Conservation (phyloP, 2,329 filamentous ascomycete genomes). For the Didymella arachidicola region DNA sequence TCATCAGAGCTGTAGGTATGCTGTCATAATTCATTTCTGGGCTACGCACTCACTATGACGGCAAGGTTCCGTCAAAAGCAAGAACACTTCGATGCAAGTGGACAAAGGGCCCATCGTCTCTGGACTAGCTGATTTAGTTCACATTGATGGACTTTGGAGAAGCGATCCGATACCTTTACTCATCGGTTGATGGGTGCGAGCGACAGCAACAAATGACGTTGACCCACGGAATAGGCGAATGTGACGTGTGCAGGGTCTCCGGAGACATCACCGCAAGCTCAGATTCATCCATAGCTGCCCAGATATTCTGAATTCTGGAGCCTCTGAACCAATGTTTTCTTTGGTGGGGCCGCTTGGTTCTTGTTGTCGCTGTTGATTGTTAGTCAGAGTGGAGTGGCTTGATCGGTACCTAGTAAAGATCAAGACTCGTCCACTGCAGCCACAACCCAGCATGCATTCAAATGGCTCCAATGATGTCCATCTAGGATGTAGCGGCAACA, state of each 20-base stretch:
- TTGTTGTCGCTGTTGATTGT: not conserved
- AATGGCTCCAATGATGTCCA: not conserved
- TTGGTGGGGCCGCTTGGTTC: not conserved
- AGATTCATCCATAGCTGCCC: not conserved
- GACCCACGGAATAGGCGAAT: conserved; percentile 13
- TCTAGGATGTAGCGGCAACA: not conserved
- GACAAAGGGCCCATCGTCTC: conserved; percentile 1
- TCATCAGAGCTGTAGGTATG: conserved; percentile 2
- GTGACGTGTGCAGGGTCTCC: conserved; percentile 13
- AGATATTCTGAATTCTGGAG: not conserved
- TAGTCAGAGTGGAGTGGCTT: conserved; percentile 1
- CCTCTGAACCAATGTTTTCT: not conserved
- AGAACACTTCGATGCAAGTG: conserved; percentile 1
- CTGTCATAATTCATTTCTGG: conserved; percentile 13
- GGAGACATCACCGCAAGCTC: not conserved
- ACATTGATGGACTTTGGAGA: not conserved
- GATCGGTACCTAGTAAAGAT: conserved; percentile 2
- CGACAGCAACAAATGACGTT: conserved; percentile 12
- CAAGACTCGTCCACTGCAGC: conserved; percentile 6
- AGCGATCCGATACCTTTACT: not conserved
- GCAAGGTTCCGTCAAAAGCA: conserved; percentile 8
- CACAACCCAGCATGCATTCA: not conserved
- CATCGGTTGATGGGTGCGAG: conserved; percentile 2
- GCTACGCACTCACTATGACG: conserved; percentile 19
- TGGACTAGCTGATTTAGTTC: conserved; percentile 7